Conservation (phyloP, 2,329 filamentous ascomycete genomes). For the Exophiala phaeomuriformis region DNA sequence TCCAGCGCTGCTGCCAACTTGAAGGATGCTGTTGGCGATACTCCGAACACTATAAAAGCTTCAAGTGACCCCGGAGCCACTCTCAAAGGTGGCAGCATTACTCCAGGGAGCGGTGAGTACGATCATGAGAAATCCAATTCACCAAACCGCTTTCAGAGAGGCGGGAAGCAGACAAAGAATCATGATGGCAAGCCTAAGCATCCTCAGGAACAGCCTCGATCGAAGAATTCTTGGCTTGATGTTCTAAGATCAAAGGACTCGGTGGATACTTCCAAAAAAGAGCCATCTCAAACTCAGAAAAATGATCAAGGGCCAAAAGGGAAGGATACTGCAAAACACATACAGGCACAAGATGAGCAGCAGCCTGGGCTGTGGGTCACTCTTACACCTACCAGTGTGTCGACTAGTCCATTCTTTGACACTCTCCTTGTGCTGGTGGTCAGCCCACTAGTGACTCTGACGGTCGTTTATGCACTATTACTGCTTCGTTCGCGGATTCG, state of each 20-base stretch:
- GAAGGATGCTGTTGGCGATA: slow-evolving; percentile 24
- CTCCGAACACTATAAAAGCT: slow-evolving; percentile 17
- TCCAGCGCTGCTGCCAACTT: slow-evolving; percentile 8
- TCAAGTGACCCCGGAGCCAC: slow-evolving; percentile 30
- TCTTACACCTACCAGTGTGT: slow-evolving; percentile 78
- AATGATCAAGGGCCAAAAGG: slow-evolving; percentile 23
- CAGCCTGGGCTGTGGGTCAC: slow-evolving; percentile 93
- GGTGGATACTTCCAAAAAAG: slow-evolving; percentile 9
- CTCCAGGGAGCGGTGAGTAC: slow-evolving; percentile 67
- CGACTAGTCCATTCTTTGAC: slow-evolving; percentile 88
- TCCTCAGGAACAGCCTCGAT: slow-evolving; percentile 1
- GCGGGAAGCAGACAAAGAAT: slow-evolving; percentile 7
- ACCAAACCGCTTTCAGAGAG: slow-evolving; percentile 9
- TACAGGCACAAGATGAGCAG: slow-evolving; percentile 35
- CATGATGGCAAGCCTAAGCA: background rate
- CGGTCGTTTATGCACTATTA: slow-evolving; percentile 83
- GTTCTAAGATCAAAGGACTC: slow-evolving; percentile 15
- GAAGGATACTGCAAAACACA: slow-evolving; percentile 26
- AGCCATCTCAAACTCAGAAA: slow-evolving; percentile 21
- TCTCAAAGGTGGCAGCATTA: slow-evolving; percentile 59
- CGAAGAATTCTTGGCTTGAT: slow-evolving; percentile 18
- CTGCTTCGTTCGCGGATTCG: slow-evolving; percentile 83
- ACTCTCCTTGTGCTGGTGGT: slow-evolving; percentile 94
- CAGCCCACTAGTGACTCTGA: slow-evolving; percentile 84
- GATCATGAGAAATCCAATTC: slow-evolving; percentile 32